Percentiles rank a stretch among this genome's conserved stretches.
These are phyloP conservation scores for Cystofilobasidium bisporidii DNA, from an alignment of 768 basidiomycete species.

Conservation along the genomic window DNA sequence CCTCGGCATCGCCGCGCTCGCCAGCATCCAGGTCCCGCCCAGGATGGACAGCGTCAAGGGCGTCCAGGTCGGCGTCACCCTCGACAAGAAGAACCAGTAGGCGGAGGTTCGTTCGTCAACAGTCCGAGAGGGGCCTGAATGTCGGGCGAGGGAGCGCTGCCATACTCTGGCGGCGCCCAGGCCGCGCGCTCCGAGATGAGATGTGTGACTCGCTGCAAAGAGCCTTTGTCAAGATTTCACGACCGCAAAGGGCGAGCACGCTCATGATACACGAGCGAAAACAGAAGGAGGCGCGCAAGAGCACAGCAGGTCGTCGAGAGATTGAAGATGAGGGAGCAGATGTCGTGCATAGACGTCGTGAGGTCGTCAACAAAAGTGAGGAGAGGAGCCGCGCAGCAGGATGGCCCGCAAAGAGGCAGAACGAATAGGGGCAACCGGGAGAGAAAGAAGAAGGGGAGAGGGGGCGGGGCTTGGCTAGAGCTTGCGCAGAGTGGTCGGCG, in stretches of 20 bases:
- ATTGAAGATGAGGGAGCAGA: not conserved
- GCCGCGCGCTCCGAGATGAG: not conserved
- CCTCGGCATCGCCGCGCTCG: conserved; percentile 19
- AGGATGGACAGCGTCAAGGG: conserved; percentile 27
- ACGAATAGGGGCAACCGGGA: not conserved
- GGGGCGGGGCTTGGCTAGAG: not conserved
- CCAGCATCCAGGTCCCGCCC: conserved; percentile 21
- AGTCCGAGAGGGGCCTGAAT: too few relatives aligned
- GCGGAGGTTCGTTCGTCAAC: not conserved
- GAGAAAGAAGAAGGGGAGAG: not conserved
- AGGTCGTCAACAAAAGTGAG: not conserved
- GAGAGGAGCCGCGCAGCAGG: too few relatives aligned
- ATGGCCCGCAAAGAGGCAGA: too few relatives aligned
- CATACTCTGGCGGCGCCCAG: too few relatives aligned
- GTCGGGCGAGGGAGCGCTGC: too few relatives aligned
- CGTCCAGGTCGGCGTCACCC: conserved; percentile 13
- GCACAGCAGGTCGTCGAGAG: too few relatives aligned
- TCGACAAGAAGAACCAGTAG: conserved; percentile 27
- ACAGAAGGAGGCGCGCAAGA: too few relatives aligned
- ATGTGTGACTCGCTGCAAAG: too few relatives aligned
- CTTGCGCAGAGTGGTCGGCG: not conserved
- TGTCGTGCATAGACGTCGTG: too few relatives aligned
- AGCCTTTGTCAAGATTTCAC: too few relatives aligned
- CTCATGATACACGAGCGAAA: too few relatives aligned
- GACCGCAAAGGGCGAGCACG: too few relatives aligned